These are phyloP conservation scores for Aspergillus affinis DNA, from an alignment of 495 filamentous ascomycete genomes.

Conservation along the genomic window DNA sequence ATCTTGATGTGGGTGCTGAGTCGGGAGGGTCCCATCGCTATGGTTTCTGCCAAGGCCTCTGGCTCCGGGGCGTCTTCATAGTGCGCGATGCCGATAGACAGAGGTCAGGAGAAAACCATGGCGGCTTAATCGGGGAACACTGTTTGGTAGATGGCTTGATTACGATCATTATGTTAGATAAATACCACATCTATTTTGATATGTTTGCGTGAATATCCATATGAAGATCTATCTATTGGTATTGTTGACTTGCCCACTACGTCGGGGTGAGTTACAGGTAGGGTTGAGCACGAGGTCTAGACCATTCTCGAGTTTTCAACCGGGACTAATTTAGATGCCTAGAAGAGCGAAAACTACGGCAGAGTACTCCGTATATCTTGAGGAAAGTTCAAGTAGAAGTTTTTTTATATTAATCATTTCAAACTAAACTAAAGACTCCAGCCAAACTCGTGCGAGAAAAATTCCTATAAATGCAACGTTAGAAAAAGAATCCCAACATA, in stretches of 20 bases:
- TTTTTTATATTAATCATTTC: not conserved
- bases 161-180: constrained; percentile 16
- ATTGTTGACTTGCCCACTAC: too few species aligned
- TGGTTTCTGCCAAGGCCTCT: constrained; percentile 11
- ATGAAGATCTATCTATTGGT: too few species aligned
- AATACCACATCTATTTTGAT: constrained; percentile 6
- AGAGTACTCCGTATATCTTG: too few species aligned
- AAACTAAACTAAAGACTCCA: not conserved
- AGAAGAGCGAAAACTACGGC: too few species aligned
- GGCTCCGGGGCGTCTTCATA: constrained; percentile 31
- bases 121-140: constrained; percentile 1
- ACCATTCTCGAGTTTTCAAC: too few species aligned
- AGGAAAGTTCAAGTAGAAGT: too few species aligned
- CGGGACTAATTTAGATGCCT: too few species aligned
- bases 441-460: not conserved
- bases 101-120: constrained; percentile 16
- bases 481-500: constrained; percentile 26
- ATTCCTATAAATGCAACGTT: constrained; percentile 21
- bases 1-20: constrained; percentile 93
- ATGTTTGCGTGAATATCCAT: not conserved
- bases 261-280: too few species aligned
- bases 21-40: constrained; percentile 44
- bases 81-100: not conserved
- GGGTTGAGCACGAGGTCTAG: too few species aligned
- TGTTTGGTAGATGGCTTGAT: constrained; percentile 8